Evolutionary conservation across 768 basidiomycete genomes (phyloP).

Genomic region (Phanerodontia chrysosporium): DNA sequence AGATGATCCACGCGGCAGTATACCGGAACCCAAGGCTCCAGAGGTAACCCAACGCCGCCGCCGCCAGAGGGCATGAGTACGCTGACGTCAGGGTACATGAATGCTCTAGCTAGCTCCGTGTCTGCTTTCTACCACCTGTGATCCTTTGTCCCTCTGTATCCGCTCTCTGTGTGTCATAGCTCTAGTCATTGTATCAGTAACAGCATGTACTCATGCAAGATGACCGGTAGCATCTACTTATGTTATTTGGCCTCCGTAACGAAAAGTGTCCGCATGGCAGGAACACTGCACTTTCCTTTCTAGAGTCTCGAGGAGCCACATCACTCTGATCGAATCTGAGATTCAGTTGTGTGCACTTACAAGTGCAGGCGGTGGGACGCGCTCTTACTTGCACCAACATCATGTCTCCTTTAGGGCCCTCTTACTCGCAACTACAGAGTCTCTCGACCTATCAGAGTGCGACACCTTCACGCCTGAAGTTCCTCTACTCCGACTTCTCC

Average conservation of each 20-base stretch:
- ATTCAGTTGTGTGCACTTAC: neutral
- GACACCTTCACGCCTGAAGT: slow-evolving; percentile 55
- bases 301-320: neutral
- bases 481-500: slow-evolving; percentile 86
- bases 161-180: too few species aligned
- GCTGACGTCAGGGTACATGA: neutral
- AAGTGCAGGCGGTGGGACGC: too few species aligned
- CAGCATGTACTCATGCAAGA: too few species aligned
- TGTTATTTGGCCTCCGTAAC: too few species aligned
- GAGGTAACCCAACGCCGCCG: neutral
- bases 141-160: too few species aligned
- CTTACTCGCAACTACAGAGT: slow-evolving; percentile 20
- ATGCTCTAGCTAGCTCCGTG: neutral
- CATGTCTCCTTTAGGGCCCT: slow-evolving; percentile 16
- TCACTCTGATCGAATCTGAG: slow-evolving; percentile 2
- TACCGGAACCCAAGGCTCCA: neutral
- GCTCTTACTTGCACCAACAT: neutral
- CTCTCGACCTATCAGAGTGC: slow-evolving; percentile 45
- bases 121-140: neutral
- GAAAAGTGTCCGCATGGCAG: too few species aligned
- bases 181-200: too few species aligned
- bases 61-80: neutral
- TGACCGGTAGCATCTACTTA: too few species aligned
- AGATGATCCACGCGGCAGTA: neutral
- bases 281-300: too few species aligned